These are phyloP conservation scores for Gautieria morchelliformis DNA, from an alignment of 768 basidiomycete species.

Conservation along the genomic window DNA sequence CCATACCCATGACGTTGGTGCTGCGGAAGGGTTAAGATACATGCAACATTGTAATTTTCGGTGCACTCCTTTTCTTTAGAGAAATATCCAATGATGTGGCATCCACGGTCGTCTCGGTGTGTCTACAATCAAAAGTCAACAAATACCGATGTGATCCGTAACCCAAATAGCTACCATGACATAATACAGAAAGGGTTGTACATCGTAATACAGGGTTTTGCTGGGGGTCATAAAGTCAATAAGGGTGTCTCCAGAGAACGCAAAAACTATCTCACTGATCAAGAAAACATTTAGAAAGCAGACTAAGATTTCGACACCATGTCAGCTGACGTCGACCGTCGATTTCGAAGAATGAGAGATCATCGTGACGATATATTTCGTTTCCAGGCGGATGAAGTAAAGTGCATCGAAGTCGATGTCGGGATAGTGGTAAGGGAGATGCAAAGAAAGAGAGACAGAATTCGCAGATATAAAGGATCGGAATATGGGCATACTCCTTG, in stretches of 20 bases:
- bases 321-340: constrained; percentile 93
- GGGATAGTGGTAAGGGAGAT: constrained; percentile 79
- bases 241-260: constrained; percentile 13
- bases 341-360: constrained; percentile 96
- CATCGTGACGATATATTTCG: constrained; percentile 97
- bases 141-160: not conserved
- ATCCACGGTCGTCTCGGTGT: constrained; percentile 79
- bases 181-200: constrained; percentile 99
- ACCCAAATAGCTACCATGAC: constrained; percentile 63
- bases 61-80: constrained; percentile 99
- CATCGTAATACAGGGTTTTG: constrained; percentile 99
- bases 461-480: constrained; percentile 95
- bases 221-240: constrained; percentile 29
- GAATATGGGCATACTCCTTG: constrained; percentile 93
- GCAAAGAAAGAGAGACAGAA: constrained; percentile 94
- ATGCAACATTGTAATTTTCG: constrained; percentile 97
- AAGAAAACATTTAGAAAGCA: constrained; percentile 95
- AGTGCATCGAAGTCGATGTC: constrained; percentile 87
- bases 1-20: constrained; percentile 96
- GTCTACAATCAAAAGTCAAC: constrained; percentile 33
- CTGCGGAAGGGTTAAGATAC: constrained; percentile 96
- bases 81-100: constrained; percentile 96
- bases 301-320: constrained; percentile 94
- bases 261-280: constrained; percentile 69
- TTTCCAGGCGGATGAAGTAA: constrained; percentile 94